Evolutionary conservation across 2,329 filamentous ascomycete species (phyloP).

Genomic region (Davidsoniella neocaledoniae): DNA sequence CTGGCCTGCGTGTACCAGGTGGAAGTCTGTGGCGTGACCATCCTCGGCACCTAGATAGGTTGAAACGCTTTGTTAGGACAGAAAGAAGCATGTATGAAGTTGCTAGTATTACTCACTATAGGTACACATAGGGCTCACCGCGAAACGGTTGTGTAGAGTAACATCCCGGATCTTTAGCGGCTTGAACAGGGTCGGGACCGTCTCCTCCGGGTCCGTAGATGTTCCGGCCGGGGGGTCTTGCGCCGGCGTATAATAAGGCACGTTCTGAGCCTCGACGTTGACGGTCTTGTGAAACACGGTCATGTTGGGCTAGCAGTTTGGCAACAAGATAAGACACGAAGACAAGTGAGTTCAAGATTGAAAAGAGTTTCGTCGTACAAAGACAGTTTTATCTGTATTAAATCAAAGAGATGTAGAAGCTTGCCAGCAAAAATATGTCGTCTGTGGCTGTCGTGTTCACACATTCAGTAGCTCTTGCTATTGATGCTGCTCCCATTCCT

Average conservation of each 20-base stretch:
- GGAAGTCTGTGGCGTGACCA: slow-evolving; percentile 63
- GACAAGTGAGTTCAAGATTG: background rate
- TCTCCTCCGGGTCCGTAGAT: slow-evolving; percentile 16
- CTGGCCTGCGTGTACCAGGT: slow-evolving; percentile 66
- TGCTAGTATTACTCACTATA: slow-evolving; percentile 9
- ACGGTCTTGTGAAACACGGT: background rate
- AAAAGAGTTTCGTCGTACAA: background rate
- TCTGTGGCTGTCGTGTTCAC: too few relatives aligned
- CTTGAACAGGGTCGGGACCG: slow-evolving; percentile 36
- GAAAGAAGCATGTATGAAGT: background rate
- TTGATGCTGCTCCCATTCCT: too few relatives aligned
- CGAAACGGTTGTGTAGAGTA: slow-evolving; percentile 38
- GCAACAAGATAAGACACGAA: background rate
- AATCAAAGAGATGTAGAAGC: background rate
- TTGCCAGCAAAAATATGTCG: too few relatives aligned
- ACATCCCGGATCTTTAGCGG: slow-evolving; percentile 37
- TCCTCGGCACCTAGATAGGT: slow-evolving; percentile 31
- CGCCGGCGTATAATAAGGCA: slow-evolving; percentile 37
- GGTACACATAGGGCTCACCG: slow-evolving; percentile 43
- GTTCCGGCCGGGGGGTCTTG: slow-evolving; percentile 36
- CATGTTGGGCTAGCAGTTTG: background rate
- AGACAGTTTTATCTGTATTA: too few relatives aligned
- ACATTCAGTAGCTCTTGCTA: too few relatives aligned
- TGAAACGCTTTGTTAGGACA: background rate
- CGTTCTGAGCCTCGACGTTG: slow-evolving; percentile 22